These are phyloP conservation scores for Fusarium chaquense DNA, from an alignment of 2,329 filamentous ascomycete genomes.

Conservation along the genomic window DNA sequence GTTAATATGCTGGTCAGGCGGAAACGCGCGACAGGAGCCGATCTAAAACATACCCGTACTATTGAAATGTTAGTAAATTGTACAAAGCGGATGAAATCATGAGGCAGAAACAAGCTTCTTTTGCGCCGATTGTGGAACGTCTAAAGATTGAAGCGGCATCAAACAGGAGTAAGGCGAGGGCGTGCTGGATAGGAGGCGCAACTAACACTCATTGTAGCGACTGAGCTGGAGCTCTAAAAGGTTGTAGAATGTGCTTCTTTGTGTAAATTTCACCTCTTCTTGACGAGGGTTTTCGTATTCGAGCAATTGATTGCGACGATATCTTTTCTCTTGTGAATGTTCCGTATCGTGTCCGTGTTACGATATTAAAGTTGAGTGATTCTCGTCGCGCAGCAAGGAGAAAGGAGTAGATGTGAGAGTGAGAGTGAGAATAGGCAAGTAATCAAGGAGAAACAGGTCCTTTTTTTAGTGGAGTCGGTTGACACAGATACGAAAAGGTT, in stretches of 20 bases:
- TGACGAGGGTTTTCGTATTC: conserved; percentile 1
- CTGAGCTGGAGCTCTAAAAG: conserved; percentile 30
- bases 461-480: not conserved
- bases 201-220: conserved; percentile 51
- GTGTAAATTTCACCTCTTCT: not conserved
- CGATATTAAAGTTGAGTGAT: conserved; percentile 21
- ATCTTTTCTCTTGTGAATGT: conserved; percentile 11
- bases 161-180: conserved; percentile 21
- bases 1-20: conserved; percentile 49
- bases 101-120: not conserved
- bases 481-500: conserved; percentile 3
- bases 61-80: conserved; percentile 4
- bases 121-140: conserved; percentile 3
- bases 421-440: conserved; percentile 11
- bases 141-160: conserved; percentile 5
- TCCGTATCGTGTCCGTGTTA: conserved; percentile 24
- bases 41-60: conserved; percentile 65
- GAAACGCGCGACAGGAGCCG: conserved; percentile 10
- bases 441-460: conserved; percentile 17
- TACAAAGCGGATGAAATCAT: not conserved
- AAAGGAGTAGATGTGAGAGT: conserved; percentile 16
- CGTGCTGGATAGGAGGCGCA: conserved; percentile 31
- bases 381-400: conserved; percentile 49
- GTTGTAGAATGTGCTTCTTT: conserved; percentile 9
- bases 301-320: conserved; percentile 19